Evolutionary conservation across 768 basidiomycete genomes (phyloP).

Genomic region (Mycena leptocephala): DNA sequence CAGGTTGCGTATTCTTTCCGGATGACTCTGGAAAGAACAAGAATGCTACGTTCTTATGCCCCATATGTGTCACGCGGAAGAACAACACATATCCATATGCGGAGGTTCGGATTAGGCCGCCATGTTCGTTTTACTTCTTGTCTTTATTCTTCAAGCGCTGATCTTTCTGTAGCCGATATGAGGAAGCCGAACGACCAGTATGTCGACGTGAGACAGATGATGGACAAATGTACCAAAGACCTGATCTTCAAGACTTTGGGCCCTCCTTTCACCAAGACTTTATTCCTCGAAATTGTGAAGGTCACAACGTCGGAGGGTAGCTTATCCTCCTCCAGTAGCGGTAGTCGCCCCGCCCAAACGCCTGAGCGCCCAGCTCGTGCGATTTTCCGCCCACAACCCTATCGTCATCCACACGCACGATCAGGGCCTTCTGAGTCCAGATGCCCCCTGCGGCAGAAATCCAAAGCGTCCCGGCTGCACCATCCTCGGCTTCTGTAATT

Average conservation of each 20-base stretch:
- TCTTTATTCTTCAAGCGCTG: constrained; percentile 1
- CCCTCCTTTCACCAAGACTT: constrained; percentile 74
- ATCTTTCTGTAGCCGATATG: constrained; percentile 52
- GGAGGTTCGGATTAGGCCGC: constrained; percentile 81
- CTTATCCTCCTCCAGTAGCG: neutral
- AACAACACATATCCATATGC: constrained; percentile 81
- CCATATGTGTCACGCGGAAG: constrained; percentile 85
- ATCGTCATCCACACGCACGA: constrained; percentile 31
- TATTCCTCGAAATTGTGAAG: constrained; percentile 82
- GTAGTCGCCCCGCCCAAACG: neutral
- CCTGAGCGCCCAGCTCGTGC: constrained; percentile 19
- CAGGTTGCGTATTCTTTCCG: constrained; percentile 83
- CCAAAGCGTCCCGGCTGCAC: neutral
- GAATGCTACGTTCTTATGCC: constrained; percentile 73
- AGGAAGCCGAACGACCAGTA: constrained; percentile 71
- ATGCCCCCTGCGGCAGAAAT: neutral
- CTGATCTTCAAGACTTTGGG: constrained; percentile 79
- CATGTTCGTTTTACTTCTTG: constrained; percentile 58
- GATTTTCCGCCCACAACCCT: constrained; percentile 30
- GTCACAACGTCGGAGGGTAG: constrained; percentile 39
- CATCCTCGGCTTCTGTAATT: neutral
- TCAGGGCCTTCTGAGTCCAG: constrained; percentile 1
- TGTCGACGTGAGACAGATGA: constrained; percentile 82
- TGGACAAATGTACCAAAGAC: constrained; percentile 81
- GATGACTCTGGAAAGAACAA: constrained; percentile 55